Base-by-base conservation (phyloP, 129 eudicot genomes). In the Helichrysum umbraculigerum region DNA sequence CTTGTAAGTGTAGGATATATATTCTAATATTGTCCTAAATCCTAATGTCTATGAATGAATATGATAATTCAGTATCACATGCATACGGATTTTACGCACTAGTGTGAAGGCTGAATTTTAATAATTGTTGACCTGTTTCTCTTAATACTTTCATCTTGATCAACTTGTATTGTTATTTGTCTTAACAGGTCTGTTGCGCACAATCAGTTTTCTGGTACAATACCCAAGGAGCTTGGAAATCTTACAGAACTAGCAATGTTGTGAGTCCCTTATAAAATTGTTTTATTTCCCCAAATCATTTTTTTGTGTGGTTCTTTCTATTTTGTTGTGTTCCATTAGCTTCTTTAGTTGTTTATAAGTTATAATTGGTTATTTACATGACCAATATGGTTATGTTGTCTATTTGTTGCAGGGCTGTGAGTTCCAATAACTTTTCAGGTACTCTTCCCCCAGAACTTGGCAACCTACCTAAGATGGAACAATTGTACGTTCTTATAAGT, bases 361-460 rank as follows among this genome's bases (percentile, higher is more conserved):
- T 15, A 74, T 29, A 59, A 0, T 41, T 76, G 25, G 37, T 71
- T 39, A 63, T 54, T 74, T 41, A 16, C 66, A 39, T 29, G 42
- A 63, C 34, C 7, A 12, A 66, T n/a, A 56, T 44, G 51, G 35
- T 59, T 28, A 65, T 37, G 63, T 44, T 67, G 39, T 70, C 69
- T 67, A 22, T 29, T 52, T 78, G 34, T 75, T 86, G 78, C 79
- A 91, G 97, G 81, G 81, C 83, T 54, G 61, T 88, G 72, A 81
- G 87, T 30, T 62, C 90, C 64, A 91, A 91, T 72, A 91, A 86
- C 72, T 88, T 91, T 76, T 82, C 92, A 77, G 97, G 94, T 35
- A 84, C 80, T 76, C 83, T 88, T 58, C 97, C 97, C 25, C 74
- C 88, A 17, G 91, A 83, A 83, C 84, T 91, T 28, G 97, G 97